Percentiles rank a stretch among this genome's conserved stretches.
These are phyloP conservation scores for Oldenlandia corymbosa DNA, from an alignment of 257 asterid species.

Conservation along the genomic window DNA sequence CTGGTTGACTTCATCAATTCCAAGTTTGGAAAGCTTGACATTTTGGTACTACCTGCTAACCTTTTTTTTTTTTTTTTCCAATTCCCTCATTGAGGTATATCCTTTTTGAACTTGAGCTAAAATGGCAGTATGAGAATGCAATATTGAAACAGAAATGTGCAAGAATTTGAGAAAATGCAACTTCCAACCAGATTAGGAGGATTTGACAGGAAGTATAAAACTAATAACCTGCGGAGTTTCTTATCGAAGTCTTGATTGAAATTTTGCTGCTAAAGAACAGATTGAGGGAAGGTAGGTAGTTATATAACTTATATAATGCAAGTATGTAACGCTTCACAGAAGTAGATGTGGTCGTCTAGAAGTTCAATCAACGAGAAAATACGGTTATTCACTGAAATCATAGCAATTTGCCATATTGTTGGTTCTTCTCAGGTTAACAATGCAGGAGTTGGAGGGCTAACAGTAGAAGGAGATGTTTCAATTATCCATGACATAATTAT, in stretches of 20 bases:
- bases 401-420: too few relatives aligned
- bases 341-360: background rate
- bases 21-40: constrained; percentile 27
- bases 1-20: constrained; percentile 17
- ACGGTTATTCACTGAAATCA: background rate
- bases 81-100: background rate
- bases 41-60: constrained; percentile 19
- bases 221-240: too few relatives aligned
- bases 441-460: constrained; percentile 23
- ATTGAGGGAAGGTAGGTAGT: background rate
- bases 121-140: background rate
- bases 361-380: background rate
- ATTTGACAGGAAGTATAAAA: background rate
- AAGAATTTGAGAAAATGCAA: too few relatives aligned
- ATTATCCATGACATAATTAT: constrained; percentile 2
- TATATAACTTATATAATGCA: background rate
- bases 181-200: background rate
- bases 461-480: constrained; percentile 18
- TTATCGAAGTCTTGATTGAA: background rate
- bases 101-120: background rate
- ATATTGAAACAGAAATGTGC: background rate
- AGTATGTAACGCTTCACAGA: background rate
- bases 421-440: constrained; percentile 24
- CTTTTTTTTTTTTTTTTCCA: background rate
- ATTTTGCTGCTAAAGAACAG: background rate